A percentile compares a stretch with the other conserved stretches of the same genome.
Conservation (phyloP, 1,139 yeast species). For the Hansenula lynferdii region DNA sequence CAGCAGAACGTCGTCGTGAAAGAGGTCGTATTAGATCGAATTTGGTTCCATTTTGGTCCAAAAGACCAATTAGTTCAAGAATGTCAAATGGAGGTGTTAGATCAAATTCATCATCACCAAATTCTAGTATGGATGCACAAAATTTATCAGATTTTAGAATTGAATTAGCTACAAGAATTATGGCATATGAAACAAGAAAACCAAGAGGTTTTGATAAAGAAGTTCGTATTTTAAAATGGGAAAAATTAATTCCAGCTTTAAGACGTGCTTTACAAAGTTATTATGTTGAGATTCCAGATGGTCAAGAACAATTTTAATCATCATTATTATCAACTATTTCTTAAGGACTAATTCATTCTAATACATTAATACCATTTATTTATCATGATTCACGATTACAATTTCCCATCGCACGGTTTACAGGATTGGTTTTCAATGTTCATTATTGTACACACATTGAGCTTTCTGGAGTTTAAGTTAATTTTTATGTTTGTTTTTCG, state of each 20-base stretch:
- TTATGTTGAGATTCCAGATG: conserved; percentile 45
- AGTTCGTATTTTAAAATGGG: conserved; percentile 59
- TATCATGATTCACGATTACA: not conserved
- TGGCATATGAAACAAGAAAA: conserved; percentile 58
- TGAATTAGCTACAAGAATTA: conserved; percentile 58
- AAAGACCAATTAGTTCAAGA: conserved; percentile 51
- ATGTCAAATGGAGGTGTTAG: conserved; percentile 25
- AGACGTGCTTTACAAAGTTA: conserved; percentile 61
- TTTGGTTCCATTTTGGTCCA: conserved; percentile 65
- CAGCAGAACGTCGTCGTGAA: conserved; percentile 46
- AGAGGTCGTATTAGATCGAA: conserved; percentile 61
- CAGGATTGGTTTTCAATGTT: too few species aligned
- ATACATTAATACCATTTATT: not conserved
- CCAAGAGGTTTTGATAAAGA: conserved; percentile 69
- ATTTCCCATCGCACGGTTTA: too few species aligned
- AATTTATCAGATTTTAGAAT: conserved; percentile 36
- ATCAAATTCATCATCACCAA: conserved; percentile 14
- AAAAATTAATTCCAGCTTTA: conserved; percentile 52
- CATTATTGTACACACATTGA: not conserved
- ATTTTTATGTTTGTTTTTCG: too few species aligned
- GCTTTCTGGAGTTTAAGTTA: not conserved
- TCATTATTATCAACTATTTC: not conserved
- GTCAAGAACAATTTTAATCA: conserved; percentile 6
- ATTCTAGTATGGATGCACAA: conserved; percentile 4
- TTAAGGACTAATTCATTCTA: too few species aligned